Evolutionary conservation across 2,329 filamentous ascomycete species (phyloP), one percentile per base, ranked within the genome.

Genomic region (Nemania sp.): DNA sequence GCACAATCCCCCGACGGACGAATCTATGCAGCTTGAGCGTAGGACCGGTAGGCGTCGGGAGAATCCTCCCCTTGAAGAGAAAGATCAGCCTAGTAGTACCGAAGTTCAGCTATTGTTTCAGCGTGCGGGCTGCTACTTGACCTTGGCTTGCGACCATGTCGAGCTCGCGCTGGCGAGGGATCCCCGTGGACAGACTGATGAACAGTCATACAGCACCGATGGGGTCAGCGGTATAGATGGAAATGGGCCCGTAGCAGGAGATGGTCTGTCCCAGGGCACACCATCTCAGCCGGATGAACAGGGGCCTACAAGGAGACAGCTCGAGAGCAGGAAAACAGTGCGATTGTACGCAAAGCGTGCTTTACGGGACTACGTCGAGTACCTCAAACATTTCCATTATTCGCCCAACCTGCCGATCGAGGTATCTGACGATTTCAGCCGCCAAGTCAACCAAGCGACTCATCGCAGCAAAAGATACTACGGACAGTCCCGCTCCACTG

Each of bases 61-160:
- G 29, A 67, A 69, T 39, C 72, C 72, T 3, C 64, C 69, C 40
- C 62, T 73, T 3, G 70, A 73, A 5, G 71, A 74, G 57, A 66
- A 66, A 32, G 70, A 90, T 63, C 90, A 93, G 65, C 91, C 91
- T 13, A 89, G 82, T 67, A 91, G 90, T 71, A 78, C 93, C 64
- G 88, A 91, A 71, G 81, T 83, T 49, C 91, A 95, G 70, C 74
- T 95, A 4, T 75, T 91, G 4, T 94, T 95, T 72, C 89, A 93
- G 67, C 84, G 91, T 47, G 91, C 87, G 1, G 84, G 85, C 5
- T 86, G 87, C 5, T 90, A 93, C 72, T 78, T 96, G 37, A 85
- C 84, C 3, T 80, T 92, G 68, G 90, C 91, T 12, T 91, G 86
- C 68, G 80, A 87, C 58, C 78, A 87, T 69, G 83, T 92, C 45